These are phyloP conservation scores for Solanum hybrid DNA, from an alignment of 305 asterid genomes.

Conservation along the genomic window DNA sequence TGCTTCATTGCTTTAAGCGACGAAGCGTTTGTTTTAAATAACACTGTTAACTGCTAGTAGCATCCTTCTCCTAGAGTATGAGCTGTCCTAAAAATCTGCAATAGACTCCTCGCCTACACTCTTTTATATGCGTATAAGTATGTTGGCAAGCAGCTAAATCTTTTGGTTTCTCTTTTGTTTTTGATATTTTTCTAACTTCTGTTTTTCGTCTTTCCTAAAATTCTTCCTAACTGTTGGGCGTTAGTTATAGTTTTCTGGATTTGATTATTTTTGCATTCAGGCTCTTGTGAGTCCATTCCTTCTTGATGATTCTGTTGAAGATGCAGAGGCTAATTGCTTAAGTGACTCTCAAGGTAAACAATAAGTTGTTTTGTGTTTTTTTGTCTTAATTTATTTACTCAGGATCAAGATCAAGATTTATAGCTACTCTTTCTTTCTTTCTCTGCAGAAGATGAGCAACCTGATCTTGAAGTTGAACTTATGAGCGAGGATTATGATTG, in stretches of 20 bases:
- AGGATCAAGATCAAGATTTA: background rate
- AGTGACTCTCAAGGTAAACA: slow-evolving; percentile 40
- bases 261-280: slow-evolving; percentile 24
- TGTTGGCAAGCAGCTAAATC: background rate
- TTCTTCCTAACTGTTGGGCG: background rate
- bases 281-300: slow-evolving; percentile 89
- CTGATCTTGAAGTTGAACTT: slow-evolving; percentile 25
- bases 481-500: slow-evolving; percentile 22
- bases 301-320: slow-evolving; percentile 53
- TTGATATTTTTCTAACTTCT: background rate
- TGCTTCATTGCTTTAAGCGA: background rate
- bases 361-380: background rate
- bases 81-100: background rate
- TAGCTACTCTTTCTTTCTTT: slow-evolving; percentile 1
- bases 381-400: slow-evolving; percentile 1
- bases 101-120: background rate
- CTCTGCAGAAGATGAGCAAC: slow-evolving; percentile 37
- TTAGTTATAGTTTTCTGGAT: background rate
- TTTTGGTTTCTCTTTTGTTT: background rate
- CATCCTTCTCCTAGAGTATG: background rate
- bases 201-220: background rate
- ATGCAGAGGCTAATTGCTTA: slow-evolving; percentile 36
- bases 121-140: background rate
- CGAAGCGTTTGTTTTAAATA: background rate
- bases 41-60: background rate